These are phyloP conservation scores for Grammothele lineata DNA, from an alignment of 768 basidiomycete species.

Conservation along the genomic window DNA sequence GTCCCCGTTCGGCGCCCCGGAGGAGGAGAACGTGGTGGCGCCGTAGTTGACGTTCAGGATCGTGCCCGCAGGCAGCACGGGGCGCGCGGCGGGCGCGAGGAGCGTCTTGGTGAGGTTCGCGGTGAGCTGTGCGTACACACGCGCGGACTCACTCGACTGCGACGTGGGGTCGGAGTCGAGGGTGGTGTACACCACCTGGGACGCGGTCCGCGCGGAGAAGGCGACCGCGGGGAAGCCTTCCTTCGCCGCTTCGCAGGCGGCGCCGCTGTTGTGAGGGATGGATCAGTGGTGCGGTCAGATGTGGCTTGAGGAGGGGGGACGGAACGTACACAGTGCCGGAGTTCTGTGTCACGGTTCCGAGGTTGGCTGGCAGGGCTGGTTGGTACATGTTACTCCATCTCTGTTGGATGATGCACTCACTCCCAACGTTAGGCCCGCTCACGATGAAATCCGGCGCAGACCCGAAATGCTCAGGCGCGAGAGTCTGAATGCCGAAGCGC, in stretches of 20 bases:
- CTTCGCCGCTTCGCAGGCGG: constrained; percentile 24
- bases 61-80: constrained; percentile 38
- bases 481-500: constrained; percentile 34
- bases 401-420: constrained; percentile 3
- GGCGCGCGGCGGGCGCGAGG: constrained; percentile 15
- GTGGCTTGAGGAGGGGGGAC: too few relatives aligned
- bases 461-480: constrained; percentile 32
- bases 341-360: constrained; percentile 12
- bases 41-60: constrained; percentile 52
- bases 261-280: constrained; percentile 21
- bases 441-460: constrained; percentile 34
- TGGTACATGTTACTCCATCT: not conserved
- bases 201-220: constrained; percentile 24
- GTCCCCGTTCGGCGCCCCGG: constrained; percentile 21
- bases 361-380: constrained; percentile 5
- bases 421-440: constrained; percentile 33
- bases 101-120: constrained; percentile 16
- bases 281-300: too few relatives aligned
- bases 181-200: constrained; percentile 26
- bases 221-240: constrained; percentile 27
- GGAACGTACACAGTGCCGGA: constrained; percentile 24
- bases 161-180: constrained; percentile 19
- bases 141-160: constrained; percentile 9
- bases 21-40: constrained; percentile 6
- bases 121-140: constrained; percentile 20